Conservation (phyloP, 192 early-diverging fungal genomes). For the Umbelopsis ramanniana region DNA sequence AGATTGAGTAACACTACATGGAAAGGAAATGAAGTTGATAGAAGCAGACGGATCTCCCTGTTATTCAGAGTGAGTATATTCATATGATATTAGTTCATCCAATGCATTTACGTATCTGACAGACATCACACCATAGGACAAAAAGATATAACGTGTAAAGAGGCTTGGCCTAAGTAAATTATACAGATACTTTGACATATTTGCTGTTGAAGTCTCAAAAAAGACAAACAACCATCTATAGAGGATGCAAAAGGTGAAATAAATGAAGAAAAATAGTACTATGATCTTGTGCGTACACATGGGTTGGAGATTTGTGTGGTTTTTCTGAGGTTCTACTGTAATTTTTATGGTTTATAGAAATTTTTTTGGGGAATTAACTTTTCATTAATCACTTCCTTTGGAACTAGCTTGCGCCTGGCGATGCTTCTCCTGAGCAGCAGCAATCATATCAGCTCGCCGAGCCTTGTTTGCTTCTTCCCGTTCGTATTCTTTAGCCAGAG, state of each 20-base stretch:
- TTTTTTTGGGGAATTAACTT: no score
- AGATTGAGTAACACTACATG: conserved; percentile 57
- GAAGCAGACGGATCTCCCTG: conserved; percentile 72
- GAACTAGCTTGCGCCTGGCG: conserved; percentile 10
- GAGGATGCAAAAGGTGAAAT: no score
- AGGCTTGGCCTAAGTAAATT: no score
- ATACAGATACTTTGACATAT: no score
- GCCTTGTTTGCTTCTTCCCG: conserved; percentile 10
- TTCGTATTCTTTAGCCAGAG: conserved; percentile 6
- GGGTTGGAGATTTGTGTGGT: no score
- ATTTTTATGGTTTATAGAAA: no score
- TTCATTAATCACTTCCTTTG: not conserved
- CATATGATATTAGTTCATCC: no score
- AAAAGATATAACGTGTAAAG: not conserved
- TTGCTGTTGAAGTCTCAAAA: no score
- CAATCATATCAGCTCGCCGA: conserved; percentile 18
- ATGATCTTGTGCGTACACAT: no score
- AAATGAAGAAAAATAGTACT: no score
- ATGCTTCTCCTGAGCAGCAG: conserved; percentile 18
- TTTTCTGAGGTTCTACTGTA: no score
- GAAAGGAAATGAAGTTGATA: conserved; percentile 53
- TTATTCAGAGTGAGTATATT: conserved; percentile 65
- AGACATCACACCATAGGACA: not conserved
- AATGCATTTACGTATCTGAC: not conserved
- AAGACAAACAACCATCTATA: no score